Evolutionary conservation across 2,329 filamentous ascomycete genomes (phyloP).

Genomic region (Colletotrichum sp.): DNA sequence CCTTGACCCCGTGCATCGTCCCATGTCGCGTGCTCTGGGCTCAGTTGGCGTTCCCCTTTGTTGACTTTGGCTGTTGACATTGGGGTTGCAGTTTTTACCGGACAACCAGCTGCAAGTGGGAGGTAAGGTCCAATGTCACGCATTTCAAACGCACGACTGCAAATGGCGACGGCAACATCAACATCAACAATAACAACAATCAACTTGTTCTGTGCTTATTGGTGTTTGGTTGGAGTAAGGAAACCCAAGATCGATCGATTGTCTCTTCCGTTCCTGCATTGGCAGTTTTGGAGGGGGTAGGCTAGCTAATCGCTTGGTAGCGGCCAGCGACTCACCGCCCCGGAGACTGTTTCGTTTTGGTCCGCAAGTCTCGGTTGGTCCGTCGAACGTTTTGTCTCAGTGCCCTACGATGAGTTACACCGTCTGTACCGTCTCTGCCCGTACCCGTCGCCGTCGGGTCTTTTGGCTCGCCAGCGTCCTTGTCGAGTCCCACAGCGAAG

Average conservation of each 20-base stretch:
- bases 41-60: not conserved
- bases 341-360: not conserved
- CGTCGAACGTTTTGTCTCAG: conserved; percentile 5
- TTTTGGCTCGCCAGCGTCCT: not conserved
- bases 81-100: not conserved
- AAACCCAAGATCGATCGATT: not conserved
- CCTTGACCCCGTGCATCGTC: conserved; percentile 6
- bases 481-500: not conserved
- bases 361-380: not conserved
- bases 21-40: conserved; percentile 14
- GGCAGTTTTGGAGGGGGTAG: not conserved
- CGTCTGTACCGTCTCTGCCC: not conserved
- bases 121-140: not conserved
- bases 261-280: conserved; percentile 1
- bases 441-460: not conserved
- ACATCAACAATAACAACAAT: not conserved
- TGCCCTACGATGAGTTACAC: not conserved
- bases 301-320: not conserved
- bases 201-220: not conserved
- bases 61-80: conserved; percentile 20
- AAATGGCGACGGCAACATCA: not conserved
- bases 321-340: not conserved
- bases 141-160: not conserved
- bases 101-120: conserved; percentile 10
- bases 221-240: not conserved